Percentiles rank a stretch among this genome's conserved stretches.
Evolutionary conservation across 805 yeast genomes (phyloP).

Genomic region (Metschnikowia colocasiae): DNA sequence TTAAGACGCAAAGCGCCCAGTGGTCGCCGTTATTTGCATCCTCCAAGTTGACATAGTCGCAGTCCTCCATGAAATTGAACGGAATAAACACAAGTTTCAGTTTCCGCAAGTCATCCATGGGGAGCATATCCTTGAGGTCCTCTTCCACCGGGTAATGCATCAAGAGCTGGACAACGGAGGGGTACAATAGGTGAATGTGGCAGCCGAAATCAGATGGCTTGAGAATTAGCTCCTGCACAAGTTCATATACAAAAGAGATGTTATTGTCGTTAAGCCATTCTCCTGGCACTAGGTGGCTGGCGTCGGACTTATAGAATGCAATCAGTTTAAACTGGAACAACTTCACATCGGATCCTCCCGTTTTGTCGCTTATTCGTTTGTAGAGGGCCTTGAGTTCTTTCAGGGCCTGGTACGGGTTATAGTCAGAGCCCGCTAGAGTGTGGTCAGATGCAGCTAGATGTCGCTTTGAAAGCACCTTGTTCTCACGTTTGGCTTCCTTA

Average conservation of each 20-base stretch:
- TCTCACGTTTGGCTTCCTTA: background rate
- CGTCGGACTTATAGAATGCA: conserved; percentile 55
- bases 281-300: conserved; percentile 53
- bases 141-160: conserved; percentile 46
- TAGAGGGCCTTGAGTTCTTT: conserved; percentile 9
- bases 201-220: conserved; percentile 15
- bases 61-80: conserved; percentile 53
- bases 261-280: conserved; percentile 77
- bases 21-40: conserved; percentile 67
- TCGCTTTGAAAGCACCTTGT: background rate
- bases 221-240: conserved; percentile 26
- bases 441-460: background rate
- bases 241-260: conserved; percentile 59
- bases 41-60: conserved; percentile 41
- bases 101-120: conserved; percentile 28
- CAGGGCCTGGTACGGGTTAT: conserved; percentile 10
- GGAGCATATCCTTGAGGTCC: conserved; percentile 31
- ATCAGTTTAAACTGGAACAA: conserved; percentile 53
- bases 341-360: conserved; percentile 21
- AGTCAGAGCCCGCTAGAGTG: background rate
- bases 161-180: conserved; percentile 62
- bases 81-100: conserved; percentile 60
- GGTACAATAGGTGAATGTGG: conserved; percentile 41
- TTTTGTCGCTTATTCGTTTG: conserved; percentile 7
- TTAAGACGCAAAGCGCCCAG: conserved; percentile 65